These are phyloP conservation scores for Saturnispora galanensis DNA, from an alignment of 805 yeast genomes.

Conservation along the genomic window DNA sequence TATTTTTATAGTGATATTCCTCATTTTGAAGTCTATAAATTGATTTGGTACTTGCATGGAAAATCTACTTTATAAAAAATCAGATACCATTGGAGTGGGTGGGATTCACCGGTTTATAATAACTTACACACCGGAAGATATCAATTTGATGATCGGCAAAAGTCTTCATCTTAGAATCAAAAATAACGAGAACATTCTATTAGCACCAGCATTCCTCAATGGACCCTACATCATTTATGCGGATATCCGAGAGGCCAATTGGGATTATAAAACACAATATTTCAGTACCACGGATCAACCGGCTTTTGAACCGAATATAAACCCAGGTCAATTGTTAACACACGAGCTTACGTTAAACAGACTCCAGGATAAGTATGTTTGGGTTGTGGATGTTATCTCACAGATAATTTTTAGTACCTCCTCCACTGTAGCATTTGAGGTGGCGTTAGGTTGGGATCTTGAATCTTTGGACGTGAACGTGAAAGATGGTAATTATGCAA, in stretches of 20 bases:
- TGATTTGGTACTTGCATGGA: background rate
- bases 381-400: constrained; percentile 75
- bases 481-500: constrained; percentile 14
- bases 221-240: constrained; percentile 86
- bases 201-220: constrained; percentile 75
- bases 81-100: constrained; percentile 42
- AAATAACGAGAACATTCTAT: constrained; percentile 60
- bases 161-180: constrained; percentile 49
- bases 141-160: constrained; percentile 5
- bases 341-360: constrained; percentile 59
- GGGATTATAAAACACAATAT: constrained; percentile 39
- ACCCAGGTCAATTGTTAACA: constrained; percentile 54
- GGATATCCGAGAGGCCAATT: constrained; percentile 65
- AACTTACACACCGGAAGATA: constrained; percentile 28
- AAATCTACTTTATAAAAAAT: constrained; percentile 17
- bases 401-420: constrained; percentile 67
- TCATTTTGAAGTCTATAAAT: background rate
- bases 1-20: too few species aligned
- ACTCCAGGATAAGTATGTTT: constrained; percentile 46
- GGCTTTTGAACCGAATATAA: constrained; percentile 56
- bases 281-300: constrained; percentile 76
- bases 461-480: constrained; percentile 25
- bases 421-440: constrained; percentile 58
- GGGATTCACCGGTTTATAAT: constrained; percentile 48
- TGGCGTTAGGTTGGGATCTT: constrained; percentile 43